phyloP scores from a whole-genome alignment of 78 protist species.

The Dictyostelium firmibasis region DNA sequence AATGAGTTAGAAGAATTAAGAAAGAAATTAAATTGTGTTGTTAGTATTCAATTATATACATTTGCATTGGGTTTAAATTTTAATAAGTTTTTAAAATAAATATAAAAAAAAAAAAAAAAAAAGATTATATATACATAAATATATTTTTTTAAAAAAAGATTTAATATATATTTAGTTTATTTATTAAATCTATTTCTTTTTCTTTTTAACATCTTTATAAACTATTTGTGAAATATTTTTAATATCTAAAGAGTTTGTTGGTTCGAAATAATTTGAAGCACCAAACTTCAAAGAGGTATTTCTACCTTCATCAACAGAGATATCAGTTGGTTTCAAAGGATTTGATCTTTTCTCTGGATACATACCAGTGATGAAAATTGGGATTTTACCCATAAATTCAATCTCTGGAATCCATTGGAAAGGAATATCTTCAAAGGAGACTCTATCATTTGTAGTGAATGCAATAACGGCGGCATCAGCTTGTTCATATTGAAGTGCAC shows the following conservation, averaged over 20 bases:
- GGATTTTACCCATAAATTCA: constrained; percentile 72
- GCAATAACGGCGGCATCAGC: constrained; percentile 71
- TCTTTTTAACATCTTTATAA: constrained; percentile 61
- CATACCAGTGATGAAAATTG: constrained; percentile 61
- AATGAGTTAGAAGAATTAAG: constrained; percentile 4
- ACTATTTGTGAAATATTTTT: constrained; percentile 11
- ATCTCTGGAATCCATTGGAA: constrained; percentile 79
- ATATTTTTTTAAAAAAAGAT: background rate
- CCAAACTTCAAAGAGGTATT: constrained; percentile 28
- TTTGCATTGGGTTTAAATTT: constrained; percentile 53
- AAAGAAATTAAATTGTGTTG: constrained; percentile 1
- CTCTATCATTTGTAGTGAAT: constrained; percentile 34
- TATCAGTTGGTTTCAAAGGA: constrained; percentile 41
- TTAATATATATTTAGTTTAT: background rate
- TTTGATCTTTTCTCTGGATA: constrained; percentile 21
- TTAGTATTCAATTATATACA: constrained; percentile 19
- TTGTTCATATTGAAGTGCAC: constrained; percentile 79
- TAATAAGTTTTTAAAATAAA: background rate
- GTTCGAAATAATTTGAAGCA: constrained; percentile 38
- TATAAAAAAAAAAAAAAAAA: background rate
- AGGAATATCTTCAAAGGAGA: constrained; percentile 70
- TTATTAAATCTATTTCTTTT: constrained; percentile 1
- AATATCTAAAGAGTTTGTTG: constrained; percentile 21
- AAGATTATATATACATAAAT: background rate
- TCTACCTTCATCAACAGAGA: constrained; percentile 39